phyloP scores from a whole-genome alignment of 257 asterid species.

The Fraxinus americana region DNA sequence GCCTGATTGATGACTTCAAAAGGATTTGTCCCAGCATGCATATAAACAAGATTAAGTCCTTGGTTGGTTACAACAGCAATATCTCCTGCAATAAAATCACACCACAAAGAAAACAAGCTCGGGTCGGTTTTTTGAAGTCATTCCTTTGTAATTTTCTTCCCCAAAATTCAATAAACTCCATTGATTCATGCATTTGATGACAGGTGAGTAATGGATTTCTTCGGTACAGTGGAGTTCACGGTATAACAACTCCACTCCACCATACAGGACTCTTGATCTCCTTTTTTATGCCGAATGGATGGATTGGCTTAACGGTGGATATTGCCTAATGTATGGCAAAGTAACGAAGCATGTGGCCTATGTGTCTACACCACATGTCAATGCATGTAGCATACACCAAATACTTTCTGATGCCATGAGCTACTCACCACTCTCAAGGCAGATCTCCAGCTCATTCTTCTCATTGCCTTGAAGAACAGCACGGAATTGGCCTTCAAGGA shows the following conservation, averaged over 20 bases:
- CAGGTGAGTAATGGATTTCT: constrained; percentile 20
- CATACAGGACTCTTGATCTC: constrained; percentile 25
- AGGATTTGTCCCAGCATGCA: constrained; percentile 92
- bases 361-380: not conserved
- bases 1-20: constrained; percentile 91
- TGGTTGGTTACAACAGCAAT: constrained; percentile 82
- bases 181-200: constrained; percentile 30
- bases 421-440: constrained; percentile 96
- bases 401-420: constrained; percentile 32
- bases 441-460: constrained; percentile 82
- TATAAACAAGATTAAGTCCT: constrained; percentile 82
- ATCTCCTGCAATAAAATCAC: constrained; percentile 73
- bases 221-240: constrained; percentile 30
- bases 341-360: not conserved
- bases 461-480: constrained; percentile 97
- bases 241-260: constrained; percentile 28
- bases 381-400: constrained; percentile 32
- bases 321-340: constrained; percentile 20
- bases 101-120: constrained; percentile 33
- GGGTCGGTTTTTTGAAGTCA: constrained; percentile 28
- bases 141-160: constrained; percentile 25
- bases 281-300: constrained; percentile 25
- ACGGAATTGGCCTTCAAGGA: constrained; percentile 95
- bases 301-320: constrained; percentile 24
- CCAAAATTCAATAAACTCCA: constrained; percentile 31